Base-by-base conservation (phyloP, 371 early-diverging fungal species). In the Nosema muscidifuracis region DNA sequence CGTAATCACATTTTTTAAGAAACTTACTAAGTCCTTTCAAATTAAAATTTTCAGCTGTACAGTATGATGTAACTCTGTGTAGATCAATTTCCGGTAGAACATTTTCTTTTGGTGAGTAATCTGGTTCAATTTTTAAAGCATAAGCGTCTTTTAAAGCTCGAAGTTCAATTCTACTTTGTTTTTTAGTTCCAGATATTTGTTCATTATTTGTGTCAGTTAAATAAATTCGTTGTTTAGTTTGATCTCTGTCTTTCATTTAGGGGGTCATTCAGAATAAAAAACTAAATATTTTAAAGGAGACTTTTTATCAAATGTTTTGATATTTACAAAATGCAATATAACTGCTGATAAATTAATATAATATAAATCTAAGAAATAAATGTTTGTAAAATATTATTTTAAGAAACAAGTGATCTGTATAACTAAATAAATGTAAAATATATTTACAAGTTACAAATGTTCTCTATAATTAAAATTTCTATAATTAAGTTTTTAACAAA, bases 11-110 rank as follows among this genome's bases (percentile, higher is more conserved):
- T 60, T 76, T 69, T 28, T 78, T 76, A 10, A 80, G 42, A 43
- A 68, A 72, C 43, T 76, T 77, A 65, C 65, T 75, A n/a, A 84
- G 57, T 16, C 77, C 67, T 58, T 75, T 74, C 34, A 82, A 68
- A 65, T 81, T 73, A 20, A 81, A 78, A 33, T 65, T 75, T 33
- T 84, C 84, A 10, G 82, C 80, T 10, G 82, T 82, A 67, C 84
- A 84, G 40, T 82, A 79, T 16, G 82, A 82, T 26, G 82, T 72
- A 4, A 80, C 80, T 57, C 81, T 56, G 16, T 70, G 68, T 61
- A 84, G 70, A 24, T 73, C 75, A 6, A 75, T 60, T 34, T 74
- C 61, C 36, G 82, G 74, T 12, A 65, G 43, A 9, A 69, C 70
- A 18, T 64, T 63, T 38, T 68, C 71, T 16, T 43, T 58, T 33